phyloP scores from a whole-genome alignment of 352 stramenopile species.

The Saprolegnia diclina region DNA sequence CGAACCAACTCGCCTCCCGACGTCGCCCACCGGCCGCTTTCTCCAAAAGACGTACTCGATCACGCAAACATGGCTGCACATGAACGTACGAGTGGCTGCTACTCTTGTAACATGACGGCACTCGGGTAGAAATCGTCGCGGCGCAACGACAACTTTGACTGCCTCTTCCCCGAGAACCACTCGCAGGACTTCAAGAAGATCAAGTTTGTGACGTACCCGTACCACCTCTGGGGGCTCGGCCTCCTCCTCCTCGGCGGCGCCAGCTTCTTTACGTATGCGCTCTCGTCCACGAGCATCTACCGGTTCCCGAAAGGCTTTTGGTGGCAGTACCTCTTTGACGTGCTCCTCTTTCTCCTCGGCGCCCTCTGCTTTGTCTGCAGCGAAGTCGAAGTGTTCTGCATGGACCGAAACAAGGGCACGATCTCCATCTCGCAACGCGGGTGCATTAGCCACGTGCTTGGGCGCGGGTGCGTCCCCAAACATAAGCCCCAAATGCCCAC shows the following conservation, averaged over 20 bases:
- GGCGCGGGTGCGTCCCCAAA: background rate
- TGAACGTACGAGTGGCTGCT: constrained; percentile 7
- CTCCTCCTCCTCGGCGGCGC: constrained; percentile 9
- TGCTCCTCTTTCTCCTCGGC: constrained; percentile 17
- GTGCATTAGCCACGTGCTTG: constrained; percentile 11
- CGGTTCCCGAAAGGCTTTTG: constrained; percentile 23
- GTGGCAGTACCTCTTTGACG: constrained; percentile 27
- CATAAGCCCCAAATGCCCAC: background rate
- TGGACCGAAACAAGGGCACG: constrained; percentile 1
- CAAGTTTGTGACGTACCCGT: constrained; percentile 26
- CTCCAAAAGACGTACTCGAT: constrained; percentile 19
- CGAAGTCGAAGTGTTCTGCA: constrained; percentile 25
- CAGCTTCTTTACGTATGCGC: constrained; percentile 19
- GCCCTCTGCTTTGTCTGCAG: constrained; percentile 8
- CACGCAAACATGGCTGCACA: constrained; percentile 20
- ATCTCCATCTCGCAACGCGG: constrained; percentile 4
- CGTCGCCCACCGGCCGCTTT: background rate
- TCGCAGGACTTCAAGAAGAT: constrained; percentile 26
- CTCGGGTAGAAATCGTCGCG: constrained; percentile 15
- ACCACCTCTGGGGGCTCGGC: constrained; percentile 22
- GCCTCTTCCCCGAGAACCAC: constrained; percentile 25
- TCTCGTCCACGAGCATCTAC: constrained; percentile 26
- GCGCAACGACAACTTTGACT: constrained; percentile 9
- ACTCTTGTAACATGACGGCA: background rate
- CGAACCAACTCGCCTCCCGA: background rate